Base-by-base conservation (phyloP, 306 rosid species). In the Casuarina glauca region DNA sequence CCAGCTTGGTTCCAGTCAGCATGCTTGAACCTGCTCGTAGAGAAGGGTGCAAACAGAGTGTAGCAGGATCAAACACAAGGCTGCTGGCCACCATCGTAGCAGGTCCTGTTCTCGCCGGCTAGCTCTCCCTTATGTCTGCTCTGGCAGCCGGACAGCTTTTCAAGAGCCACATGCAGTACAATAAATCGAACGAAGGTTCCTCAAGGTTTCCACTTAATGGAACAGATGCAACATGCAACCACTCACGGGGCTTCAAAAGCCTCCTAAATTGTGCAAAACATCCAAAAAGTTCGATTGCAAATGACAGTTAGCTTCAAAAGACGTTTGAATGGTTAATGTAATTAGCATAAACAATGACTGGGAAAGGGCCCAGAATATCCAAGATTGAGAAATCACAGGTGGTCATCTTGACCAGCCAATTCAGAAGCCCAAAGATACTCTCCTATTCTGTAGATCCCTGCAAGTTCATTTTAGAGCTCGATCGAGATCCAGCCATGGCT, bases 71-170 rank as follows among this genome's bases (percentile, higher is more conserved):
- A 26, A 95, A 92, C 74, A 84, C 98, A 4, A 83, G 96, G 82
- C 84, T 69, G 49, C 46, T 95, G 50, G 98, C 98, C 44, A 72
- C 88, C 68, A 81, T 95, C 36, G 96, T 95, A 0, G 97, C 97
- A 1, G 98, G 92, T 38, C 77, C 98, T 17, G 98, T 95, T 11
- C 97, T 95, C 0, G 98, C 98, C 0, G 98, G 88, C 6, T 97
- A 95, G 80, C 97, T 95, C 7, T 95, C 98, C 6, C 96, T 95
- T 44, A 86, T 95, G 98, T 89, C 98, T 20, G 97, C 98, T 69
- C 80, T 92, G 12, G 89, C 98, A 20, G 96, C 98, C 0, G 98
- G 98, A 0, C 98, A 95, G 45, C 97, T 95, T 9, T 97, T 95
- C 1, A 84, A 44, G 16, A 92, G 98, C 81, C 98, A 95, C 86